Evolutionary conservation across 768 basidiomycete species (phyloP).

Genomic region (Rhizopogon rudus): DNA sequence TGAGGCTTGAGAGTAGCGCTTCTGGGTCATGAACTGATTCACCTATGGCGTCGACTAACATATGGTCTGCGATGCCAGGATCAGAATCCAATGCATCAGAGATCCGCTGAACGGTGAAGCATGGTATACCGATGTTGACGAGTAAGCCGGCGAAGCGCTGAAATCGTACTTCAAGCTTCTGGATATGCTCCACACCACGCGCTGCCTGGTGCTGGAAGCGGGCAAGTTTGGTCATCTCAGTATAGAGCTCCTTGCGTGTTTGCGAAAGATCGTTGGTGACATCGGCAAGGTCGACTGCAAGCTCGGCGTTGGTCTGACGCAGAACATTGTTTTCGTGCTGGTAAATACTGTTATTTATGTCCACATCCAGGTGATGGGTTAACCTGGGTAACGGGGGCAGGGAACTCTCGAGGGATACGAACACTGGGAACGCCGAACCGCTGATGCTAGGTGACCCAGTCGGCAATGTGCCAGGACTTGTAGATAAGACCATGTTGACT

Average conservation of each 20-base stretch:
- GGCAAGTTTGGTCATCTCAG: slow-evolving; percentile 21
- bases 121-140: slow-evolving; percentile 23
- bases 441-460: background rate
- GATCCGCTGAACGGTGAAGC: slow-evolving; percentile 16
- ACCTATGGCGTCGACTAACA: slow-evolving; percentile 39
- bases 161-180: slow-evolving; percentile 20
- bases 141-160: slow-evolving; percentile 19
- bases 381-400: slow-evolving; percentile 15
- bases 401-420: slow-evolving; percentile 15
- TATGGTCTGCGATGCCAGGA: slow-evolving; percentile 34
- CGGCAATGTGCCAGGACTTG: background rate
- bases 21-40: slow-evolving; percentile 33
- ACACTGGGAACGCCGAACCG: slow-evolving; percentile 14
- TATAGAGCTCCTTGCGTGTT: slow-evolving; percentile 24
- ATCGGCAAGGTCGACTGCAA: slow-evolving; percentile 24
- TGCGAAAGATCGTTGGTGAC: slow-evolving; percentile 22
- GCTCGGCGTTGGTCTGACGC: slow-evolving; percentile 9
- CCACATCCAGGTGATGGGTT: slow-evolving; percentile 3
- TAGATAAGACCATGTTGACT: slow-evolving; percentile 20
- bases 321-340: slow-evolving; percentile 4
- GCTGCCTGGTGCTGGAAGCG: slow-evolving; percentile 20
- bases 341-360: slow-evolving; percentile 1
- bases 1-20: slow-evolving; percentile 39
- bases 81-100: slow-evolving; percentile 16
- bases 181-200: slow-evolving; percentile 21